Conservation (phyloP, 371 early-diverging fungal species). For the Lichtheimia ramosa region DNA sequence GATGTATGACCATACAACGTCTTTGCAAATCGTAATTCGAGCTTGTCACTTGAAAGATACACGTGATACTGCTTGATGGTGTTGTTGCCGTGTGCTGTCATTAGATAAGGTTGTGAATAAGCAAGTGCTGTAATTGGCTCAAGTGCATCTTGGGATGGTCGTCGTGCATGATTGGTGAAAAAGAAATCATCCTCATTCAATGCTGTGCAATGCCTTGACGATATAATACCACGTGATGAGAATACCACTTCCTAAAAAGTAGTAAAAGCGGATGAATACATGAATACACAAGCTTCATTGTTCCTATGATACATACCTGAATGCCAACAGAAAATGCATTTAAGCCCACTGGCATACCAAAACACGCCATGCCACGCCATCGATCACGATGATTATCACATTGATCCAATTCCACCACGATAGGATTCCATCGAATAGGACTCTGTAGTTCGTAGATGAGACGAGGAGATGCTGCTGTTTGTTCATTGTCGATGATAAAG, state of each 20-base stretch:
- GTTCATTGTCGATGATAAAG: constrained; percentile 18
- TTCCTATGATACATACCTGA: constrained; percentile 23
- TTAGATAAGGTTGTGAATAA: constrained; percentile 39
- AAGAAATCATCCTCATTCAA: constrained; percentile 20
- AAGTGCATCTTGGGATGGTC: not conserved
- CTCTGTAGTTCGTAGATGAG: constrained; percentile 37
- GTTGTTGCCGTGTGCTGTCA: constrained; percentile 52
- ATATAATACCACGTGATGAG: constrained; percentile 18
- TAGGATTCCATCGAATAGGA: constrained; percentile 32
- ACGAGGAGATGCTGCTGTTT: not conserved
- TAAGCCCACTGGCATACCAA: constrained; percentile 30
- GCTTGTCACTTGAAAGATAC: not conserved
- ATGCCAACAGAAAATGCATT: constrained; percentile 34
- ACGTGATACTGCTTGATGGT: constrained; percentile 50
- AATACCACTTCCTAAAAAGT: constrained; percentile 32
- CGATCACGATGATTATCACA: constrained; percentile 4
- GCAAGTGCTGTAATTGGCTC: constrained; percentile 30
- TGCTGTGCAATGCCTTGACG: constrained; percentile 30
- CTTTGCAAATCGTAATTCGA: constrained; percentile 29
- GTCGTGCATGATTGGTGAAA: constrained; percentile 5
- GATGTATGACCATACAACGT: constrained; percentile 52
- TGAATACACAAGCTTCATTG: not conserved
- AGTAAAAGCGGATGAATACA: not conserved
- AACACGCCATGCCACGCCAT: constrained; percentile 38
- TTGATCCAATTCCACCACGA: constrained; percentile 19